phyloP scores from a whole-genome alignment of 129 eudicot species.

The Arctium minus region DNA sequence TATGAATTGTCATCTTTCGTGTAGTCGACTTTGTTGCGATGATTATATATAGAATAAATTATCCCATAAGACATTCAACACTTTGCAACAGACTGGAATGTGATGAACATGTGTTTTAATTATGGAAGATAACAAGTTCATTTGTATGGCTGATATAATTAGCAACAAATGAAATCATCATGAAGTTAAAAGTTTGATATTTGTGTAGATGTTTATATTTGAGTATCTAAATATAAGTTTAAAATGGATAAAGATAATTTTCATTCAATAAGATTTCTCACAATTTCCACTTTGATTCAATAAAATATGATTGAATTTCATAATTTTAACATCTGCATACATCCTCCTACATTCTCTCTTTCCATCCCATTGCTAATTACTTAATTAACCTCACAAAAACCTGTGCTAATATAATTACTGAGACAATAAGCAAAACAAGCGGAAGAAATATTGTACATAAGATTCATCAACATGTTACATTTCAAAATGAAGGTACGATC shows the following conservation, averaged over 20 bases:
- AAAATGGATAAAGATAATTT: not conserved
- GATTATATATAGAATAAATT: not conserved
- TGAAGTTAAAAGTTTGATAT: too few relatives aligned
- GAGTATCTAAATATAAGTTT: not conserved
- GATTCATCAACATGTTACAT: not conserved
- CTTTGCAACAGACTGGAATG: not conserved
- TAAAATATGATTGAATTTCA: not conserved
- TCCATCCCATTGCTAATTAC: not conserved
- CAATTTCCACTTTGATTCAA: not conserved
- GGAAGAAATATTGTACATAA: not conserved
- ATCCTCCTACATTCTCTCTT: not conserved
- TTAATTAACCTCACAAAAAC: not conserved
- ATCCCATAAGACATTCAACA: not conserved
- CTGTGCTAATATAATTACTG: not conserved
- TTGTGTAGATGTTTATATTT: not conserved
- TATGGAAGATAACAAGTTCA: not conserved
- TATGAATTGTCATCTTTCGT: not conserved
- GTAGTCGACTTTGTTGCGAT: not conserved
- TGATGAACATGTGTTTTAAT: not conserved
- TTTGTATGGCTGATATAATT: not conserved
- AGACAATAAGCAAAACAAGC: not conserved
- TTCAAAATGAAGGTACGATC: not conserved
- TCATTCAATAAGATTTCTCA: not conserved
- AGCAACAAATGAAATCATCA: not conserved
- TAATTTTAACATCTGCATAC: not conserved